phyloP scores from a whole-genome alignment of 805 yeast genomes.

The Candida ipomoeae region DNA sequence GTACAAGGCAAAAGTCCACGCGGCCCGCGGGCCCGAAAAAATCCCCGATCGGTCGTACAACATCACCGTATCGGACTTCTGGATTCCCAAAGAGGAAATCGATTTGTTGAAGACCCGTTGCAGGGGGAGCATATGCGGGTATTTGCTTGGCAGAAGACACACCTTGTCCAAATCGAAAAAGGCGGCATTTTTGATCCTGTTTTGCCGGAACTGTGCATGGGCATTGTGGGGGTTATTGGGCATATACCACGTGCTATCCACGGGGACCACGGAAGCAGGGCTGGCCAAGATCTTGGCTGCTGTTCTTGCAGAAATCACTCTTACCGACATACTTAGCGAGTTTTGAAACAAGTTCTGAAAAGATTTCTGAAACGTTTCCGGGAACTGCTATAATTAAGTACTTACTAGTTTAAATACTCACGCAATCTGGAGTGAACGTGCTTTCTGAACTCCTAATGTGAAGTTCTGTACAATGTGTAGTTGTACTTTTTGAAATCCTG shows the following conservation, averaged over 20 bases:
- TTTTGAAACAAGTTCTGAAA: too few relatives aligned
- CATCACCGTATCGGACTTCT: constrained; percentile 55
- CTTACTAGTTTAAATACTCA: too few relatives aligned
- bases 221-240: constrained; percentile 68
- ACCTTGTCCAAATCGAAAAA: constrained; percentile 19
- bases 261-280: constrained; percentile 41
- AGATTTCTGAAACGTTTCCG: too few relatives aligned
- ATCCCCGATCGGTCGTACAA: constrained; percentile 84
- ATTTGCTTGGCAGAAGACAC: constrained; percentile 46
- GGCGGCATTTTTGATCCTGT: constrained; percentile 39
- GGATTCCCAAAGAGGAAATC: constrained; percentile 54
- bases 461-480: too few relatives aligned
- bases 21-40: constrained; percentile 86
- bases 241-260: constrained; percentile 92
- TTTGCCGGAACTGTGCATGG: constrained; percentile 45
- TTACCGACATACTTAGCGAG: background rate
- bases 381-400: too few relatives aligned
- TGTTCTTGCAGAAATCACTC: constrained; percentile 4
- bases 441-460: too few relatives aligned
- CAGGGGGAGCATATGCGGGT: constrained; percentile 90
- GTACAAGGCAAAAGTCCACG: constrained; percentile 81
- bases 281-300: constrained; percentile 11
- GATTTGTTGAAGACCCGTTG: constrained; percentile 49
- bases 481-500: too few relatives aligned
- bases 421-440: too few relatives aligned